Conservation (phyloP, 148 eudicot species). For the Drosera capensis region DNA sequence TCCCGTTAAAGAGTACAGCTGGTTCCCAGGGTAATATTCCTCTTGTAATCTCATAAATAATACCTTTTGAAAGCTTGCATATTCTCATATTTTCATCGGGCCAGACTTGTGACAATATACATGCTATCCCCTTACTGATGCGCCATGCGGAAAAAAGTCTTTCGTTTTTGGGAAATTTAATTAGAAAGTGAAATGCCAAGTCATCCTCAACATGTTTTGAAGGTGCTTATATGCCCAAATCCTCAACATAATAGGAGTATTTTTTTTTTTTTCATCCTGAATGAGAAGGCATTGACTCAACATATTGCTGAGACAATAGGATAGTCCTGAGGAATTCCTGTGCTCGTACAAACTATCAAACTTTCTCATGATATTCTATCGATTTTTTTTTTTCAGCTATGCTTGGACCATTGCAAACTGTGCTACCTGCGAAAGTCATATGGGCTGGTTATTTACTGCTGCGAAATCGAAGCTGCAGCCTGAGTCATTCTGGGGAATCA, state of each 20-base stretch:
- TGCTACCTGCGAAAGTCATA: constrained; percentile 49
- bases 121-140: too few species aligned
- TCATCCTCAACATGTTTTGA: too few species aligned
- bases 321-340: background rate
- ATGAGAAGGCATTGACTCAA: too few species aligned
- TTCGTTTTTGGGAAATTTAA: too few species aligned
- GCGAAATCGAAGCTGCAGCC: constrained; percentile 58
- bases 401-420: constrained; percentile 90
- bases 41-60: background rate
- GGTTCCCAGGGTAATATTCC: constrained; percentile 87
- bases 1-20: constrained; percentile 62
- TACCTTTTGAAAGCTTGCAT: background rate
- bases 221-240: too few species aligned
- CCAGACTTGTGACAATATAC: too few species aligned
- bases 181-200: too few species aligned
- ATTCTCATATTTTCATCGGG: background rate
- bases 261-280: too few species aligned
- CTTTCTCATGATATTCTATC: background rate
- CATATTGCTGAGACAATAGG: too few species aligned
- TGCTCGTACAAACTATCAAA: background rate
- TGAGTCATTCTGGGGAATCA: constrained; percentile 69
- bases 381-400: constrained; percentile 31
- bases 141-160: too few species aligned
- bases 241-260: too few species aligned
- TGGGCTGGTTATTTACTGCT: constrained; percentile 94